These are phyloP conservation scores for Aspergillus awamori DNA, from an alignment of 2,329 filamentous ascomycete genomes.

Conservation along the genomic window DNA sequence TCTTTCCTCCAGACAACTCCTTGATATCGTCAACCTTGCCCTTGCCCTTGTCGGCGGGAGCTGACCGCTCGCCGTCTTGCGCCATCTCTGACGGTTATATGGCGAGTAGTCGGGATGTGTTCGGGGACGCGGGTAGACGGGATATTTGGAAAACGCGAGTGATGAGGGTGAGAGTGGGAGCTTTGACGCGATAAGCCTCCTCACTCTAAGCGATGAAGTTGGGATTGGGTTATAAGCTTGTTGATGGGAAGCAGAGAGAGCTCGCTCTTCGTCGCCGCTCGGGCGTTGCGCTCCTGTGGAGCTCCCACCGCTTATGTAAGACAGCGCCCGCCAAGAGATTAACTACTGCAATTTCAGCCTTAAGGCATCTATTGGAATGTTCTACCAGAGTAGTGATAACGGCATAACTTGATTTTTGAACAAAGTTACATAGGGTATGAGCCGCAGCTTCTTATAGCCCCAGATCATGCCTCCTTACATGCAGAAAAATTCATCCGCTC, in stretches of 20 bases:
- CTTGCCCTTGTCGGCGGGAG: slow-evolving; percentile 91
- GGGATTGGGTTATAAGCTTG: slow-evolving; percentile 28
- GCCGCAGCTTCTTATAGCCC: background rate
- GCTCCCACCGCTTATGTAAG: slow-evolving; percentile 32
- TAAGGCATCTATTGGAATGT: too few relatives aligned
- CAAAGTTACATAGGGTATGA: background rate
- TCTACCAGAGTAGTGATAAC: too few relatives aligned
- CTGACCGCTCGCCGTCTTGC: slow-evolving; percentile 86
- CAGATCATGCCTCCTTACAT: background rate
- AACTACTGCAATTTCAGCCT: background rate
- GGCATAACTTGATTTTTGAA: background rate
- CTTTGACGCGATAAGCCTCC: slow-evolving; percentile 19
- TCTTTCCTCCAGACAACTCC: slow-evolving; percentile 60
- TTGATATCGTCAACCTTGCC: slow-evolving; percentile 77
- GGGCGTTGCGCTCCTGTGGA: slow-evolving; percentile 31
- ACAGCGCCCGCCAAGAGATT: slow-evolving; percentile 18
- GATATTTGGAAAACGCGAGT: slow-evolving; percentile 2
- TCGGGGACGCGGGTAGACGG: slow-evolving; percentile 14
- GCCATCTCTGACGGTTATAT: slow-evolving; percentile 67
- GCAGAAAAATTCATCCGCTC: slow-evolving; percentile 29
- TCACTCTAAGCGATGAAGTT: slow-evolving; percentile 23
- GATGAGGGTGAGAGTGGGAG: slow-evolving; percentile 17
- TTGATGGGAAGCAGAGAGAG: slow-evolving; percentile 31
- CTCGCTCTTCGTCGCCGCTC: slow-evolving; percentile 28
- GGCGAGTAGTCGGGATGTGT: slow-evolving; percentile 30